A percentile compares a stretch with the other conserved stretches of the same genome.
Evolutionary conservation across 1,139 yeast genomes (phyloP).

Genomic region (Yamadazyma epiphylla): DNA sequence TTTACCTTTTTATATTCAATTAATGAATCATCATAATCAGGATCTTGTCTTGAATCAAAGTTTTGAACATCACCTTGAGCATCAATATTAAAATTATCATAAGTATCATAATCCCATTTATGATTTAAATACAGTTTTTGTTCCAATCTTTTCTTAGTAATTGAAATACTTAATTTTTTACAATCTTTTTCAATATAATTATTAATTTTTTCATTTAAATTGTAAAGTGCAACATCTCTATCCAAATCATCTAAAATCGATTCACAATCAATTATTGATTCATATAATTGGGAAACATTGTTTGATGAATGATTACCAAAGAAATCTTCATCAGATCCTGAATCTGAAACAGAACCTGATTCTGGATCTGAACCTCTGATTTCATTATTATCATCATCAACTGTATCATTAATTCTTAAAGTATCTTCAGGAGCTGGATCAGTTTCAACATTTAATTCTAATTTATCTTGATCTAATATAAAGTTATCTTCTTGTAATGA

Average conservation of each 20-base stretch:
- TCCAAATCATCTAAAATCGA: slow-evolving; percentile 31
- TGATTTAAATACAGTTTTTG: slow-evolving; percentile 27
- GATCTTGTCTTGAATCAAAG: slow-evolving; percentile 26
- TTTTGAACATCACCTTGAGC: slow-evolving; percentile 22
- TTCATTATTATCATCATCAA: slow-evolving; percentile 12
- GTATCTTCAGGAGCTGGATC: slow-evolving; percentile 19
- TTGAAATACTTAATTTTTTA: slow-evolving; percentile 26
- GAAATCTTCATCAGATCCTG: slow-evolving; percentile 16
- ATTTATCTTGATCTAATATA: slow-evolving; percentile 32
- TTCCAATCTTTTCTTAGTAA: slow-evolving; percentile 30
- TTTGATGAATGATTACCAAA: slow-evolving; percentile 10
- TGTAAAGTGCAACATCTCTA: slow-evolving; percentile 41
- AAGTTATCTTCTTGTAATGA: slow-evolving; percentile 31
- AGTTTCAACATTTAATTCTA: slow-evolving; percentile 24
- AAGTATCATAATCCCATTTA: slow-evolving; percentile 55
- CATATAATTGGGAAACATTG: slow-evolving; percentile 25
- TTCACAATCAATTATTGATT: slow-evolving; percentile 34
- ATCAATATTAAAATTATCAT: slow-evolving; percentile 51
- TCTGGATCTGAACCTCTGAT: slow-evolving; percentile 17
- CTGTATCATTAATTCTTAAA: slow-evolving; percentile 18
- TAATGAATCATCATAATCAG: slow-evolving; percentile 46
- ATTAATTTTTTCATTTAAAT: slow-evolving; percentile 31
- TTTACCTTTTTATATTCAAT: slow-evolving; percentile 57
- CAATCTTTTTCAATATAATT: slow-evolving; percentile 31
- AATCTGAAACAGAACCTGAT: slow-evolving; percentile 14